Evolutionary conservation across 129 eudicot genomes (phyloP).

Genomic region (Erigeron canadensis): DNA sequence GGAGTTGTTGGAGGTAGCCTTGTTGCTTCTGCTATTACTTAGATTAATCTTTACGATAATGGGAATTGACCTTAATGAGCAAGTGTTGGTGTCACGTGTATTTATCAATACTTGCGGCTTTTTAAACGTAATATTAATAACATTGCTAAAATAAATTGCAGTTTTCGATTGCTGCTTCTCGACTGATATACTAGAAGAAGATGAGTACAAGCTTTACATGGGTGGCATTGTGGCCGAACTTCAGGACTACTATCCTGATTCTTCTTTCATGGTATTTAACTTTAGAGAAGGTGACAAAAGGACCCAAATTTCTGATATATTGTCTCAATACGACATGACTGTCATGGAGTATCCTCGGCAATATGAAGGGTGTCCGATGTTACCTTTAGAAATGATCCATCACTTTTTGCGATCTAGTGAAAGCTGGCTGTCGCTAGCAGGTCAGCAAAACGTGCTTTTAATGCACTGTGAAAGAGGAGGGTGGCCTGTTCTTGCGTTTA

Average conservation of each 20-base stretch:
- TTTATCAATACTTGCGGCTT: constrained; percentile 8
- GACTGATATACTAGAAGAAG: constrained; percentile 48
- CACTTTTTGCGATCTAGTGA: constrained; percentile 63
- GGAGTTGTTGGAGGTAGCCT: background rate
- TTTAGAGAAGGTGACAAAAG: constrained; percentile 52
- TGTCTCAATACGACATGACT: constrained; percentile 63
- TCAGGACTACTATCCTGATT: constrained; percentile 57
- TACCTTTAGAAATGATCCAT: constrained; percentile 64
- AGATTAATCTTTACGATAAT: too few relatives aligned
- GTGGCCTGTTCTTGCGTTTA: constrained; percentile 72
- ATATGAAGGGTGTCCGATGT: constrained; percentile 59
- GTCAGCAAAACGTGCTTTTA: constrained; percentile 59
- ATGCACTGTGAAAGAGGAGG: constrained; percentile 73
- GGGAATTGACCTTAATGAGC: constrained; percentile 6
- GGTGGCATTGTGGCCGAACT: constrained; percentile 57
- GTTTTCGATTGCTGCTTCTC: constrained; percentile 78
- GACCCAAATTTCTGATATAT: constrained; percentile 48
- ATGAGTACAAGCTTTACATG: constrained; percentile 51
- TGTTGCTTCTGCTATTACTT: background rate
- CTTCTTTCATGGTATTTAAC: constrained; percentile 70
- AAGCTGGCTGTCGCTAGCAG: constrained; percentile 61
- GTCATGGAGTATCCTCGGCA: constrained; percentile 73
- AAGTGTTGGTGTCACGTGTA: constrained; percentile 12
- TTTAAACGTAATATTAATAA: background rate
- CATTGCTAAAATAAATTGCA: constrained; percentile 28